A percentile compares a stretch with the other conserved stretches of the same genome.
phyloP scores from a whole-genome alignment of 2,329 filamentous ascomycete species.

The Pseudocercospora fuligena region DNA sequence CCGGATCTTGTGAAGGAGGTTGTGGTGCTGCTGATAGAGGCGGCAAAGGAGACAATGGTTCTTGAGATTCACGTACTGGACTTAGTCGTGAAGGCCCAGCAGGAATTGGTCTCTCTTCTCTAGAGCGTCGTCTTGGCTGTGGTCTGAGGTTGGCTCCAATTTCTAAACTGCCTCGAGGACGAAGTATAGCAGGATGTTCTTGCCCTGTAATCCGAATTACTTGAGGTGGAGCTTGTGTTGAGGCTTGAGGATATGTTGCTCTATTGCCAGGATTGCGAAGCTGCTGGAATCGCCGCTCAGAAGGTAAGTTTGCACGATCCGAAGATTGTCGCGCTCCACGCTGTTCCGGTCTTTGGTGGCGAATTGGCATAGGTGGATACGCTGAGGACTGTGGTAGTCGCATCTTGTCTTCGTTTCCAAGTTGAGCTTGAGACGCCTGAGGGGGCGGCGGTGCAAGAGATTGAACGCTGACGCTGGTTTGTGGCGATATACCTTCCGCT shows the following conservation, averaged over 20 bases:
- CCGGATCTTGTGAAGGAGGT: background rate
- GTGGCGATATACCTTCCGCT: too few relatives aligned
- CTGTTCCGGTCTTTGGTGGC: background rate
- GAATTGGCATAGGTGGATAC: background rate
- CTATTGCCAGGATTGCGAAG: background rate
- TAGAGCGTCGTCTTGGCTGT: background rate
- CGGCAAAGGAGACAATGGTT: background rate
- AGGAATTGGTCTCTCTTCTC: background rate
- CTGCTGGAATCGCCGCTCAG: background rate
- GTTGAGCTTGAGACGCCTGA: background rate
- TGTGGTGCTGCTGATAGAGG: background rate
- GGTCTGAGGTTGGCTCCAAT: background rate
- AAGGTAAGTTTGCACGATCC: too few relatives aligned
- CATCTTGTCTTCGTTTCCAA: background rate
- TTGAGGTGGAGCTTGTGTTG: background rate
- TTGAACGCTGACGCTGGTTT: too few relatives aligned
- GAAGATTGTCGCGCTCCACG: background rate
- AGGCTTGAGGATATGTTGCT: background rate
- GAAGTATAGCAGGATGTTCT: background rate
- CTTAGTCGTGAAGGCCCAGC: background rate
- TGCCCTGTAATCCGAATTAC: background rate
- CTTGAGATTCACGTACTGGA: background rate
- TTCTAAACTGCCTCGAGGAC: background rate
- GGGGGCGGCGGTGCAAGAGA: too few relatives aligned
- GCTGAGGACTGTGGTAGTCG: background rate